Percentiles rank a stretch among this genome's conserved stretches.
Evolutionary conservation across 1,284 basidiomycete genomes (phyloP).

Genomic region (Nidula niveotomentosa): DNA sequence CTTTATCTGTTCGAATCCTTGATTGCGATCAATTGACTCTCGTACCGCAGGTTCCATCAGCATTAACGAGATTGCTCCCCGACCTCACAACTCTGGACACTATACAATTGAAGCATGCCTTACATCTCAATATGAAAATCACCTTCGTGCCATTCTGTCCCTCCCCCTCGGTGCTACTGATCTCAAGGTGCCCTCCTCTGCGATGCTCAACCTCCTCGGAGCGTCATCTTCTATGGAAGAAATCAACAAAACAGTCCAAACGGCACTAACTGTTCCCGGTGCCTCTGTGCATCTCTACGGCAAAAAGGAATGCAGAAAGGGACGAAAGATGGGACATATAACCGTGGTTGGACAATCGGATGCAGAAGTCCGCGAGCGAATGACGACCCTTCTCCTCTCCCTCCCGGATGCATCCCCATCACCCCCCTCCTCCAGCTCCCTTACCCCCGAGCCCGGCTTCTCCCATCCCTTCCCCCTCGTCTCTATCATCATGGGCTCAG

Average conservation of each 20-base stretch:
- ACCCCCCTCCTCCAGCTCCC: conserved; percentile 50
- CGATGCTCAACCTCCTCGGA: conserved; percentile 96
- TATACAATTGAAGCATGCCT: conserved; percentile 99
- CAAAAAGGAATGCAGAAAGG: conserved; percentile 86
- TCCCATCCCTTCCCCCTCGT: conserved; percentile 81
- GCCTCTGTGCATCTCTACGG: conserved; percentile 91
- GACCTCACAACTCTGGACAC: conserved; percentile 98
- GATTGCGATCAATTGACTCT: conserved; percentile 1
- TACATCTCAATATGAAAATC: conserved; percentile 97
- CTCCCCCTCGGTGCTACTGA: conserved; percentile 89
- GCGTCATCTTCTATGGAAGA: conserved; percentile 66
- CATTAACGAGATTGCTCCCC: conserved; percentile 98
- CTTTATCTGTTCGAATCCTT: not conserved
- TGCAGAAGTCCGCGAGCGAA: conserved; percentile 66
- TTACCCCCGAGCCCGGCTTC: conserved; percentile 43
- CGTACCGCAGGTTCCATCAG: conserved; percentile 64
- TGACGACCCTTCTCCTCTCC: conserved; percentile 71
- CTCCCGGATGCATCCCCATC: conserved; percentile 56
- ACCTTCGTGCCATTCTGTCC: conserved; percentile 93
- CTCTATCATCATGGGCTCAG: conserved; percentile 98
- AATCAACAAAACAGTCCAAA: conserved; percentile 51
- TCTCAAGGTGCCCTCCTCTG: conserved; percentile 86
- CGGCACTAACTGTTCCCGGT: conserved; percentile 71
- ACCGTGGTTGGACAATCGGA: conserved; percentile 88
- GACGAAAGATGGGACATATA: conserved; percentile 98